Evolutionary conservation across 2,329 filamentous ascomycete genomes (phyloP).

Genomic region (Ampelomyces quisqualis): DNA sequence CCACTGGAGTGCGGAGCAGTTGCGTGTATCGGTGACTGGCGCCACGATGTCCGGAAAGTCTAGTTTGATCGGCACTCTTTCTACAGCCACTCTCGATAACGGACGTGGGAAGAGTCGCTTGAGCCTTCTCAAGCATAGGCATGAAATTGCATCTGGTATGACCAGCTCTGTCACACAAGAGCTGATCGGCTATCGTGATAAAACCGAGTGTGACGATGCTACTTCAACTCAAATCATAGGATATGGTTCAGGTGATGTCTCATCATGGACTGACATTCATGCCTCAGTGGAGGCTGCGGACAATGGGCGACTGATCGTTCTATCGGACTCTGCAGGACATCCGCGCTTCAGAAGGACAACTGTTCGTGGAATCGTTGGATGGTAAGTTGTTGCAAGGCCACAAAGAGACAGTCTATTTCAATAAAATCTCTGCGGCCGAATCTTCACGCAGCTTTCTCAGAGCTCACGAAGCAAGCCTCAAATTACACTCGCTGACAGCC

Average conservation of each 20-base stretch:
- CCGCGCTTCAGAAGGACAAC: slow-evolving; percentile 87
- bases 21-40: slow-evolving; percentile 84
- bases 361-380: slow-evolving; percentile 85
- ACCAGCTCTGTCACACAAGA: slow-evolving; percentile 96
- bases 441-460: too few species aligned
- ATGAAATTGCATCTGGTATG: slow-evolving; percentile 87
- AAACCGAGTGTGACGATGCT: slow-evolving; percentile 13
- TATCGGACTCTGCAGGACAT: slow-evolving; percentile 90
- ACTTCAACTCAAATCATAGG: slow-evolving; percentile 63
- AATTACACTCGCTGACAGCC: too few species aligned
- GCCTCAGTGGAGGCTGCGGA: slow-evolving; percentile 69
- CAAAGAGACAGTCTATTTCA: too few species aligned
- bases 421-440: too few species aligned
- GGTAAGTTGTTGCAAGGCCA: too few species aligned
- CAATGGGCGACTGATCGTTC: slow-evolving; percentile 74
- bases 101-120: slow-evolving; percentile 86
- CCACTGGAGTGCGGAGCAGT: slow-evolving; percentile 55
- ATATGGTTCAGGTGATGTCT: slow-evolving; percentile 81
- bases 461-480: not conserved
- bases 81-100: slow-evolving; percentile 86
- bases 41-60: slow-evolving; percentile 92
- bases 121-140: slow-evolving; percentile 85
- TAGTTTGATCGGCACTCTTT: slow-evolving; percentile 82
- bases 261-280: slow-evolving; percentile 94
- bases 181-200: slow-evolving; percentile 72